A percentile compares a stretch with the other conserved stretches of the same genome.
These are phyloP conservation scores for Ascomycota sp. DNA, from an alignment of 2,329 filamentous ascomycete species.

Conservation along the genomic window DNA sequence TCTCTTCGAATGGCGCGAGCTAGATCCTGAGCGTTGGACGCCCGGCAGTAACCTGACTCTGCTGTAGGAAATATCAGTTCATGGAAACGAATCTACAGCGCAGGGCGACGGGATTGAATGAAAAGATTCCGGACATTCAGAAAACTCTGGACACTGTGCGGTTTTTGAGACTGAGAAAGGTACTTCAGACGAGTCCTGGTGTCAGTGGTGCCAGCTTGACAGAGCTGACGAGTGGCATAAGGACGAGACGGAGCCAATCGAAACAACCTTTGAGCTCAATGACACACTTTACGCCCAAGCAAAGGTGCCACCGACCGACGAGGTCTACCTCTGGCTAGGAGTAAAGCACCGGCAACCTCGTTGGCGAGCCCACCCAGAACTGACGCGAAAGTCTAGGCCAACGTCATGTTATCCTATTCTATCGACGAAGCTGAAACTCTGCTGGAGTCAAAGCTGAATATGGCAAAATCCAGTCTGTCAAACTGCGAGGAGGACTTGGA, in stretches of 20 bases:
- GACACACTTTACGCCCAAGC: constrained; percentile 88
- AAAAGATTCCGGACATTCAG: constrained; percentile 92
- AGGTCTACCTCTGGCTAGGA: constrained; percentile 95
- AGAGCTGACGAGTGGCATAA: constrained; percentile 5
- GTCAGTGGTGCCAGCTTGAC: not conserved
- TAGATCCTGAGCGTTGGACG: not conserved
- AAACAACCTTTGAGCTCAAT: constrained; percentile 89
- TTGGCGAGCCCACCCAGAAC: not conserved
- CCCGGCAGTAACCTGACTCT: constrained; percentile 1
- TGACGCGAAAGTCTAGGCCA: constrained; percentile 34
- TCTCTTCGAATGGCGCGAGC: constrained; percentile 4
- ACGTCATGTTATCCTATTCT: constrained; percentile 92
- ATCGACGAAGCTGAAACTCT: constrained; percentile 68
- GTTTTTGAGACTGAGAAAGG: constrained; percentile 59
- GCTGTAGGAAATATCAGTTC: constrained; percentile 82
- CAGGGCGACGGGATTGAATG: constrained; percentile 56
- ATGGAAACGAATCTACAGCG: constrained; percentile 91
- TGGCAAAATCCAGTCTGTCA: constrained; percentile 56
- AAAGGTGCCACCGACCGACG: constrained; percentile 56
- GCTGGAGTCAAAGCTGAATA: constrained; percentile 51
- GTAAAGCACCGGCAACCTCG: constrained; percentile 20
- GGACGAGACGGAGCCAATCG: constrained; percentile 44
- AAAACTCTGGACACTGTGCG: constrained; percentile 83
- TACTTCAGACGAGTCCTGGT: constrained; percentile 11
- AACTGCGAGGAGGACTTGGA: constrained; percentile 94